These are phyloP conservation scores for Lachnellula subtilissima DNA, from an alignment of 2,329 filamentous ascomycete genomes.

Conservation along the genomic window DNA sequence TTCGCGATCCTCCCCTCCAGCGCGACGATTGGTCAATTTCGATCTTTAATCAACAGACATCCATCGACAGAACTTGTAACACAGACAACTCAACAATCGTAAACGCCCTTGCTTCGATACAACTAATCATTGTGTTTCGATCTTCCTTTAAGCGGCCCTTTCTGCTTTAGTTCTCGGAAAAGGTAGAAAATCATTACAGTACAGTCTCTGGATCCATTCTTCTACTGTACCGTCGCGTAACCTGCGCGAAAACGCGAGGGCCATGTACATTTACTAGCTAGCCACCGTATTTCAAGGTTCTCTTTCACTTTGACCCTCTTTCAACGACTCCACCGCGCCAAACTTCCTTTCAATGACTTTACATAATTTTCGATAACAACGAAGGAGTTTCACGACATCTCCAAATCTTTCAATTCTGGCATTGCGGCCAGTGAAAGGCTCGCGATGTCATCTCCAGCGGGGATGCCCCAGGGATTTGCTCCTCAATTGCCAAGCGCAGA, in stretches of 20 bases:
- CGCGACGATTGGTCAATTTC: not conserved
- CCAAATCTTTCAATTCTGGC: conserved; percentile 11
- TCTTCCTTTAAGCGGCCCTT: not conserved
- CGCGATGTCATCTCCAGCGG: conserved; percentile 28
- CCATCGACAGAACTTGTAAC: not conserved
- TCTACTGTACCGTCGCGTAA: conserved; percentile 5
- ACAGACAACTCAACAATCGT: not conserved
- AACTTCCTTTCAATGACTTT: conserved; percentile 20
- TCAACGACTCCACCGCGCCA: not conserved
- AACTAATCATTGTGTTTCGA: not conserved
- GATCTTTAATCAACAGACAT: not conserved
- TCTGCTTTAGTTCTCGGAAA: not conserved
- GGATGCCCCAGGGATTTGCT: conserved; percentile 7
- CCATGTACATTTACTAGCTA: conserved; percentile 8
- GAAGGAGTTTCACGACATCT: conserved; percentile 12
- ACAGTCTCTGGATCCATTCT: not conserved
- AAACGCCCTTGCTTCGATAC: not conserved
- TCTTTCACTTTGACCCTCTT: conserved; percentile 3
- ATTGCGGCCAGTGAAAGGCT: conserved; percentile 18
- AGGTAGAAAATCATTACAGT: not conserved
- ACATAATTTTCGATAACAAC: conserved; percentile 10
- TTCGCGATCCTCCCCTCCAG: not conserved
- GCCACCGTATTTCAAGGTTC: conserved; percentile 20
- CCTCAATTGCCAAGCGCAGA: conserved; percentile 17
- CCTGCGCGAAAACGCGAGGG: conserved; percentile 22